A percentile compares a stretch with the other conserved stretches of the same genome.
These are phyloP conservation scores for Earliella scabrosa DNA, from an alignment of 1,284 basidiomycete species.

Conservation along the genomic window DNA sequence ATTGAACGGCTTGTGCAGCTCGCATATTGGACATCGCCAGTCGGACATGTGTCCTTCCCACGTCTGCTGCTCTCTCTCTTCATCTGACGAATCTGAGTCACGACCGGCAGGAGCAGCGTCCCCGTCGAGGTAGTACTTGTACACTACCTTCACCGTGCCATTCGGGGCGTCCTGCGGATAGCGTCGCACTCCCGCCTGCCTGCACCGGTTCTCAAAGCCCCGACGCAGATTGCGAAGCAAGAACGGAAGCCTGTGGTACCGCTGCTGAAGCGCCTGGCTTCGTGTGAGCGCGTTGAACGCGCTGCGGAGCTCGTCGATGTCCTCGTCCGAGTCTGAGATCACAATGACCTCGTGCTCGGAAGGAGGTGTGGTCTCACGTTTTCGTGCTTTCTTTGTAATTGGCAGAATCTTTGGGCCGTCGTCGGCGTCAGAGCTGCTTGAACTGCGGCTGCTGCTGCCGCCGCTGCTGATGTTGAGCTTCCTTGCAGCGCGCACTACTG, in stretches of 20 bases:
- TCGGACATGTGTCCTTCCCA: constrained; percentile 26
- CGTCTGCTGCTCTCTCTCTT: constrained; percentile 18
- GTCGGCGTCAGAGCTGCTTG: neutral
- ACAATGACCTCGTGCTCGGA: constrained; percentile 14
- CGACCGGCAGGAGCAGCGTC: constrained; percentile 2
- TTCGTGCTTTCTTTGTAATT: neutral
- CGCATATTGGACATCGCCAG: constrained; percentile 69
- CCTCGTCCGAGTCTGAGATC: constrained; percentile 20
- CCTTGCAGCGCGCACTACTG: constrained; percentile 3
- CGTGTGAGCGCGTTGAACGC: constrained; percentile 40
- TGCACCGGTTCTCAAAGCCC: constrained; percentile 33
- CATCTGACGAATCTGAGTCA: constrained; percentile 6
- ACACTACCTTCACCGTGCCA: constrained; percentile 35
- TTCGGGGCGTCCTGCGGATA: constrained; percentile 18
- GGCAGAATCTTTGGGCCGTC: neutral
- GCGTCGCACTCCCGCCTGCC: constrained; percentile 16
- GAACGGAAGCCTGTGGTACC: constrained; percentile 49
- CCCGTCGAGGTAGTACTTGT: constrained; percentile 26
- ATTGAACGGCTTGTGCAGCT: constrained; percentile 50
- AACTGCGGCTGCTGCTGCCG: no score
- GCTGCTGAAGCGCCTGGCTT: constrained; percentile 22
- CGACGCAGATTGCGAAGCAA: constrained; percentile 50
- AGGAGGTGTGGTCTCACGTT: neutral
- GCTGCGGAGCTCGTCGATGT: constrained; percentile 33
- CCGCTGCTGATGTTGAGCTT: constrained; percentile 6